Percentiles rank a stretch among this genome's conserved stretches.
Conservation (phyloP, 257 asterid species). For the Lycium barbarum region DNA sequence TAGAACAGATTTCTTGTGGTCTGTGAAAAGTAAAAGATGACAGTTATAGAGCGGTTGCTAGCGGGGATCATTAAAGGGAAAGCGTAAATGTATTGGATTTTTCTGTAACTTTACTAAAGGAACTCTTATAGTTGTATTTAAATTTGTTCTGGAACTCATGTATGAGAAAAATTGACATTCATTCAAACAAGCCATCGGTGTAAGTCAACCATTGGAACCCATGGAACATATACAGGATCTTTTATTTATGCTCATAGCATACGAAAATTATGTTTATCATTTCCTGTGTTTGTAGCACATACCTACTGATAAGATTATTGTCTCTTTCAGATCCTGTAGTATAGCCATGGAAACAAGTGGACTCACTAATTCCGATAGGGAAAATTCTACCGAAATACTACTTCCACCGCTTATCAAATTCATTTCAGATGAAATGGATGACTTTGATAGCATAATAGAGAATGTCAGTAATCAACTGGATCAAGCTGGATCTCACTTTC, state of each 20-base stretch:
- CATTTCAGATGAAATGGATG: slow-evolving; percentile 55
- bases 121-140: not conserved
- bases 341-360: slow-evolving; percentile 43
- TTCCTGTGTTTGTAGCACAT: not conserved
- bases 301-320: not conserved
- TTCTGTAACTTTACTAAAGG: not conserved
- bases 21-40: not conserved
- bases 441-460: slow-evolving; percentile 48
- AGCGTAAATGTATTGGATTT: not conserved
- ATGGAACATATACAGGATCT: not conserved
- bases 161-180: not conserved
- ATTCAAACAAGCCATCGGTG: not conserved
- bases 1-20: not conserved
- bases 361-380: slow-evolving; percentile 21
- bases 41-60: not conserved
- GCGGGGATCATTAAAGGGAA: not conserved
- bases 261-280: not conserved
- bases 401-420: slow-evolving; percentile 60
- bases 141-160: not conserved
- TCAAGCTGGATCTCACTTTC: slow-evolving; percentile 26
- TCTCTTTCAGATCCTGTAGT: not conserved
- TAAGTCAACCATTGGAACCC: not conserved
- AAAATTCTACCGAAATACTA: slow-evolving; percentile 36
- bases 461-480: slow-evolving; percentile 22
- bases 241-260: not conserved